Base-by-base conservation (phyloP, 2,329 filamentous ascomycete genomes). In the Fusarium abutilonis region DNA sequence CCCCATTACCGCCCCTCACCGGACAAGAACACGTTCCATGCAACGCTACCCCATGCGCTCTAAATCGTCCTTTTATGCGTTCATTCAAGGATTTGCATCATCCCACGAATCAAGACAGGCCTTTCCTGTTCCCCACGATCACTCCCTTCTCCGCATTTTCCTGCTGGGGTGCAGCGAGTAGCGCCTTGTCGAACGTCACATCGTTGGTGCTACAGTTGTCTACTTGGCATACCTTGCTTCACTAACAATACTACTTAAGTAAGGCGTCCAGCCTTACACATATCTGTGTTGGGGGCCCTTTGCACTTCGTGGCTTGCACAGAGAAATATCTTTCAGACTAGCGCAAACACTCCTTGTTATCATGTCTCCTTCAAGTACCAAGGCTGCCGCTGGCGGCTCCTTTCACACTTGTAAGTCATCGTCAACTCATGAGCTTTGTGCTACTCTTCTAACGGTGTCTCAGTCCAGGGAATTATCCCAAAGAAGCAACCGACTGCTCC, bases 401-500 rank as follows among this genome's bases (percentile, higher is more conserved):
- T 69, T 70, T 48, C 68, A 70, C 47, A 70, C 68, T 19, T 70
- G 68, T 70, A 67, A 51, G 66, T 60, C 28, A 13, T 28, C 15
- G 21, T 43, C 55, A 40, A 29, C 36, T 39, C 38, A 19, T 42
- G 9, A 42, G 4, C 10, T 23, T 28, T 19, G 13, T 29, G 9
- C 17, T 14, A 32, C 28, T 43, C 21, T 17, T 28, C 57, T 70
- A 50, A 70, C 31, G 42, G 13, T 29, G 11, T 14, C 28, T n/a
- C 77, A 63, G 83, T 84, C 66, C 82, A 83, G 74, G 82, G 82
- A 42, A 80, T 84, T 19, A 82, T 81, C 47, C 80, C 81, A 40
- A 75, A 81, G 55, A 84, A 83, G 66, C 76, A 79, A 26, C 78
- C 82, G 49, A 77, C 69, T 36, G 57, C 64, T 36, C 67, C 63